These are phyloP conservation scores for Blakeslea trispora DNA, from an alignment of 371 early-diverging fungal genomes.

Conservation along the genomic window DNA sequence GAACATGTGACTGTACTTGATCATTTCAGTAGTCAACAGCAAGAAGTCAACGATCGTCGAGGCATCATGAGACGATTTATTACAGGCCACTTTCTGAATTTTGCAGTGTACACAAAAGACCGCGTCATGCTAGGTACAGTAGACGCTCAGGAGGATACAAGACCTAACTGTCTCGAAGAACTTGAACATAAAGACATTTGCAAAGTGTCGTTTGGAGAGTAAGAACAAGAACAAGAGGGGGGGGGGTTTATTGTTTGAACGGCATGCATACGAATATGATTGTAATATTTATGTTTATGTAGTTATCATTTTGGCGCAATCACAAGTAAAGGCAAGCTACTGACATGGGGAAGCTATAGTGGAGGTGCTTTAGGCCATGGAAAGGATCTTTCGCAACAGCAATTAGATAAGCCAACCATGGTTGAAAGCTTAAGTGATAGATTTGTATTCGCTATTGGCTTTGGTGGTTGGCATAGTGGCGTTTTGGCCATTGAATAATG, in stretches of 20 bases:
- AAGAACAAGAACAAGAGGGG: slow-evolving; percentile 4
- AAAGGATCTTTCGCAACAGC: background rate
- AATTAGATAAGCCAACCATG: slow-evolving; percentile 1
- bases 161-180: slow-evolving; percentile 4
- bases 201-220: slow-evolving; percentile 36
- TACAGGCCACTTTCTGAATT: slow-evolving; percentile 19
- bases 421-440: slow-evolving; percentile 21
- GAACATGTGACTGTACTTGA: slow-evolving; percentile 5
- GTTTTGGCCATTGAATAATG: slow-evolving; percentile 18
- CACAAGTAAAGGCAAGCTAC: slow-evolving; percentile 38
- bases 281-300: background rate
- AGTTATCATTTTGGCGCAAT: slow-evolving; percentile 51
- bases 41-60: slow-evolving; percentile 12
- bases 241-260: no score
- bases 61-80: slow-evolving; percentile 18
- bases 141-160: slow-evolving; percentile 4
- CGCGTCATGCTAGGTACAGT: slow-evolving; percentile 19
- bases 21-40: slow-evolving; percentile 11
- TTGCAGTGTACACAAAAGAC: slow-evolving; percentile 33
- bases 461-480: slow-evolving; percentile 41
- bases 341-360: slow-evolving; percentile 46
- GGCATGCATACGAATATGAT: no score
- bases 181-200: slow-evolving; percentile 18
- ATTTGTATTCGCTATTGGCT: slow-evolving; percentile 34
- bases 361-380: slow-evolving; percentile 49